Evolutionary conservation across 2,329 filamentous ascomycete species (phyloP), one percentile per base, ranked within the genome.

Genomic region (Colletotrichum incanum): DNA sequence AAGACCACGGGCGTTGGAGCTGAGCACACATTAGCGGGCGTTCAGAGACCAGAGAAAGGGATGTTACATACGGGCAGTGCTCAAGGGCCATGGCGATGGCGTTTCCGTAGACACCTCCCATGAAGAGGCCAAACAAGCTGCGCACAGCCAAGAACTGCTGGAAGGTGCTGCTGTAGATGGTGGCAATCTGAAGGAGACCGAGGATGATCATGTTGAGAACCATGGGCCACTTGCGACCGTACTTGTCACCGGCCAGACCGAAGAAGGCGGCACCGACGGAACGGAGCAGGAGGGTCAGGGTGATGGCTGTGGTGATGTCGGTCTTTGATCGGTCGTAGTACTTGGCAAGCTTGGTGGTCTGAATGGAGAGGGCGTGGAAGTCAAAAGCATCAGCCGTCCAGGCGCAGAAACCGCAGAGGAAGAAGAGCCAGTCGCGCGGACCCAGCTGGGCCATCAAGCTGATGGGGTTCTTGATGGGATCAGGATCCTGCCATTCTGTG

Each of bases 351-450:
- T 94, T 94, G 75, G 88, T 88, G 4, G 93, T 93, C 80, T 95
- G 93, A 74, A 96, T 93, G 5, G 91, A 93, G 11, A 96, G 86
- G 34, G 93, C 92, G 81, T 95, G 93, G 79, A 95, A 96, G 81
- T 95, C 93, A 79, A 95, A 96, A 4, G 93, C 93, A 80, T 96
- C 94, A 68, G 93, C 93, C 1, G 90, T 93, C 94, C 94, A 96
- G 20, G 93, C 91, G 43, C 88, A 81, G 78, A 95, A 91, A 3
- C 93, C 93, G 14, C 94, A 92, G 50, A 93, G 74, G 83, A 96
- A 91, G 84, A 93, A 95, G 20, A 93, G 78, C 93, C 93, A 96
- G 78, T 93, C 91, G 72, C 86, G 89, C 31, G 84, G 84, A 3
- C 86, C 88, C 20, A 96, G 86, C 81, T 91, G 87, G 37, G 85